Percentiles rank a stretch among this genome's conserved stretches.
These are phyloP conservation scores for Globisporangium spinosum DNA, from an alignment of 352 stramenopile genomes.

Conservation along the genomic window DNA sequence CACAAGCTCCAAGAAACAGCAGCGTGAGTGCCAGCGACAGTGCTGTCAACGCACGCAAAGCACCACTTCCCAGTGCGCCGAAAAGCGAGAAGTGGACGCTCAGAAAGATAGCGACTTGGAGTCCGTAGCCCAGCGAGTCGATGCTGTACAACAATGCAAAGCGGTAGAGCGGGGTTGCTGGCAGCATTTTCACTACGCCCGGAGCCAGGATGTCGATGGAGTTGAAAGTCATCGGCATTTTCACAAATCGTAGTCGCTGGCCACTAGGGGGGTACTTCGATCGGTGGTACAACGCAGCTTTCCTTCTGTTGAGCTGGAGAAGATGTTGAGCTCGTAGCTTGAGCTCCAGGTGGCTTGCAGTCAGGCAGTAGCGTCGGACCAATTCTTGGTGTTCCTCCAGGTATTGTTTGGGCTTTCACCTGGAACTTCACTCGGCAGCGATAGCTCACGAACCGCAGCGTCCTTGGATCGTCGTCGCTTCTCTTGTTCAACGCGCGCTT, in stretches of 20 bases:
- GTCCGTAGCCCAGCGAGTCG: not conserved
- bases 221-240: not conserved
- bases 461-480: slow-evolving; percentile 16
- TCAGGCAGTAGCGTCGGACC: not conserved
- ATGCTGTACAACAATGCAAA: not conserved
- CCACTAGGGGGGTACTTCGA: not conserved
- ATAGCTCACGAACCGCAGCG: slow-evolving; percentile 31
- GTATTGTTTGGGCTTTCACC: not conserved
- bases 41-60: not conserved
- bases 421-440: slow-evolving; percentile 24
- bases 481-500: slow-evolving; percentile 18
- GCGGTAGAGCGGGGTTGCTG: not conserved
- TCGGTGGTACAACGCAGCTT: not conserved
- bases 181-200: not conserved
- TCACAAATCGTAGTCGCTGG: slow-evolving; percentile 1
- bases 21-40: not conserved
- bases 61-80: not conserved
- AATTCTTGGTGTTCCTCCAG: not conserved
- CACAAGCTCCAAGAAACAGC: not conserved
- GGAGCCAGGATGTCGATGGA: not conserved
- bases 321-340: not conserved
- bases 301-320: not conserved
- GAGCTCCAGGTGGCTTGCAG: not conserved
- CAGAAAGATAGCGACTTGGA: not conserved
- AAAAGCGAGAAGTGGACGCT: not conserved